phyloP scores from a whole-genome alignment of 768 basidiomycete species.

The Boletus pseudopeckii region DNA sequence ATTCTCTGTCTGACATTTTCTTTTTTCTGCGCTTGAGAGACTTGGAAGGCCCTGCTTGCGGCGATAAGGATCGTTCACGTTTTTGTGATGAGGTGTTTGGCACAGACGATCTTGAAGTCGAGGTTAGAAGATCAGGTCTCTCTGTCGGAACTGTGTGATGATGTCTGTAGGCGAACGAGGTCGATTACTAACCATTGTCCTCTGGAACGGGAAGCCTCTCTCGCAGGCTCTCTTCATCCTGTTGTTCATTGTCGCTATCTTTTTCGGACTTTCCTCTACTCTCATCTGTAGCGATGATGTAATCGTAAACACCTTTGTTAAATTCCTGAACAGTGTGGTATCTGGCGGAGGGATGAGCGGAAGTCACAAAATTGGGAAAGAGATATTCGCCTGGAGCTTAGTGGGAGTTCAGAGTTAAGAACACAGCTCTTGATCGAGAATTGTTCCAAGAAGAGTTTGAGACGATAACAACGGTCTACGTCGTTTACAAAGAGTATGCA shows the following conservation, averaged over 20 bases:
- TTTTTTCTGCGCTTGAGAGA: slow-evolving; percentile 51
- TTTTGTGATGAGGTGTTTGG: slow-evolving; percentile 37
- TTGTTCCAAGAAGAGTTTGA: slow-evolving; percentile 98
- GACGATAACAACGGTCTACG: slow-evolving; percentile 88
- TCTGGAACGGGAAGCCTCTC: not conserved
- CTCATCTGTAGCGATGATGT: slow-evolving; percentile 98
- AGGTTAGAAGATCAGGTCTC: slow-evolving; percentile 34
- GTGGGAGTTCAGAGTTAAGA: slow-evolving; percentile 90
- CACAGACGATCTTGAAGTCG: slow-evolving; percentile 11
- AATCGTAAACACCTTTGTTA: slow-evolving; percentile 97
- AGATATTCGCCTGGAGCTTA: slow-evolving; percentile 74
- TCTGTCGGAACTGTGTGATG: slow-evolving; percentile 38
- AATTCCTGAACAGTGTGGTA: slow-evolving; percentile 98
- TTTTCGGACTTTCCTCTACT: slow-evolving; percentile 52
- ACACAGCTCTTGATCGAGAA: slow-evolving; percentile 97
- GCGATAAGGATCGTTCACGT: slow-evolving; percentile 54
- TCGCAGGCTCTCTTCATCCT: slow-evolving; percentile 30
- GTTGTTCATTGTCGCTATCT: slow-evolving; percentile 47
- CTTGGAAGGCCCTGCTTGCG: slow-evolving; percentile 36
- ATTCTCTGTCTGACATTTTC: slow-evolving; percentile 65
- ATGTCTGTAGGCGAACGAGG: slow-evolving; percentile 19
- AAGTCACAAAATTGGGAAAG: not conserved
- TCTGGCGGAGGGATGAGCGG: slow-evolving; percentile 36
- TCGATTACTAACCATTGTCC: slow-evolving; percentile 31
- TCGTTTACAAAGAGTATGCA: slow-evolving; percentile 96